Percentiles rank a stretch among this genome's conserved stretches.
Evolutionary conservation across 257 asterid genomes (phyloP).

Genomic region (Pogostemon cablin): DNA sequence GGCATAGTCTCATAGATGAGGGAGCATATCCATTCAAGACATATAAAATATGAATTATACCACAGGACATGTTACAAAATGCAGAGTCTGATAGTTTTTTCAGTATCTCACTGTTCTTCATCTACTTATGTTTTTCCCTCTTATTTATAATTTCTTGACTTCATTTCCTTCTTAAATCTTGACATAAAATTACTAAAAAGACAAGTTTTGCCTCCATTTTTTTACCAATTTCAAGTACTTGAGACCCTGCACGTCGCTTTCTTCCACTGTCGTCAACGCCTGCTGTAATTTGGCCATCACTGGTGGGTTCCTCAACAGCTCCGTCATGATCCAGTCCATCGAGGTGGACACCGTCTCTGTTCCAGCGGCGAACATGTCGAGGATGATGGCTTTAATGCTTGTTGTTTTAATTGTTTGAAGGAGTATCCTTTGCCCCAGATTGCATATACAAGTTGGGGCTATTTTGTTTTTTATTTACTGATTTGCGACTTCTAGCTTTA

Average conservation of each 20-base stretch:
- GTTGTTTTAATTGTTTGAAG: too few species aligned
- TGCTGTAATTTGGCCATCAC: neutral
- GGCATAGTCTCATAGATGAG: neutral
- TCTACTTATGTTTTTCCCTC: neutral
- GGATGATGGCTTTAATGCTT: constrained; percentile 33
- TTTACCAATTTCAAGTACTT: constrained; percentile 32
- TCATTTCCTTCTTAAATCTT: neutral
- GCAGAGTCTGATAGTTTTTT: neutral
- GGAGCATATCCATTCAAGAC: neutral
- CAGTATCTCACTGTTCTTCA: neutral
- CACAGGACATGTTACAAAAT: neutral
- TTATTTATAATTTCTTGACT: neutral
- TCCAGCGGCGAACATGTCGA: constrained; percentile 26
- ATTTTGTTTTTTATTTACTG: too few species aligned
- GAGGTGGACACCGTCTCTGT: constrained; percentile 32
- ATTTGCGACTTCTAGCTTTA: too few species aligned
- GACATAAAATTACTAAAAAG: neutral
- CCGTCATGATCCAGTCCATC: constrained; percentile 42
- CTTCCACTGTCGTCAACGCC: constrained; percentile 11
- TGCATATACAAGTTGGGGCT: too few species aligned
- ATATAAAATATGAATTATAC: neutral
- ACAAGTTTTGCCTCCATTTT: neutral
- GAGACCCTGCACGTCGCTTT: constrained; percentile 23
- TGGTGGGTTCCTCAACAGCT: constrained; percentile 30
- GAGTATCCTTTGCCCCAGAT: too few species aligned